Base-by-base conservation (phyloP, 106 monocot genomes). In the Acanthochlamys bracteata region DNA sequence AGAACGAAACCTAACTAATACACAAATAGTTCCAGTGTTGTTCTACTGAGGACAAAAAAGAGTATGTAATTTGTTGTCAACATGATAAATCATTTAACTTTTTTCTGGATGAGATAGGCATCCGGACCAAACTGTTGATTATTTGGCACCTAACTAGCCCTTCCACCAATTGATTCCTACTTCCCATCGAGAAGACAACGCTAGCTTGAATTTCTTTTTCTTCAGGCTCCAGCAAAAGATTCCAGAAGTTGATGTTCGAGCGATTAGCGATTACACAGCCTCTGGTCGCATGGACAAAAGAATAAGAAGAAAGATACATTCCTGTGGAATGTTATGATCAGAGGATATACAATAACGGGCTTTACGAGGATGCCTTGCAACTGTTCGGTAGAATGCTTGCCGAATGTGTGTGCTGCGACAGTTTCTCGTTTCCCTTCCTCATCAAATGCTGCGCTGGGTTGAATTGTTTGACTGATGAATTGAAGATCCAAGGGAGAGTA, bases 371-470 rank as follows among this genome's bases (percentile, higher is more conserved):
- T n/a, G 82, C 88, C 25, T 66, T 93, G 21, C 61, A 59, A 11
- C 75, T 80, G 13, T 93, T 83, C 67, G 16, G 62, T 27, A 53
- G 22, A 19, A 93, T 93, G 95, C 82, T 46, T 26, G 24, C 57
- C 0, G 53, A 67, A 11, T 69, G 78, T 0, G 63, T 76, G 12
- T 55, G 42, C 0, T 62, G 71, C 3, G 82, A 96, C 60, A 17
- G 76, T 59, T 88, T 96, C 80, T 91, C 95, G 1, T 88, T 83
- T 72, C 84, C 95, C 0, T 80, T 71, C 45, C 74, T 88, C 17
- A 73, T 96, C 69, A 96, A 96, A 67, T 88, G 87, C 4, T 87
- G 73, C 73, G 42, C 73, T 14, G 67, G 20, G 21, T 61, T 67
- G 69, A 16, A 25, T 4, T 65, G 1, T 10, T 55, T 3, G 25